A percentile compares a stretch with the other conserved stretches of the same genome.
phyloP scores from a whole-genome alignment of 805 yeast species.

The Monosporozyma siamensis region DNA sequence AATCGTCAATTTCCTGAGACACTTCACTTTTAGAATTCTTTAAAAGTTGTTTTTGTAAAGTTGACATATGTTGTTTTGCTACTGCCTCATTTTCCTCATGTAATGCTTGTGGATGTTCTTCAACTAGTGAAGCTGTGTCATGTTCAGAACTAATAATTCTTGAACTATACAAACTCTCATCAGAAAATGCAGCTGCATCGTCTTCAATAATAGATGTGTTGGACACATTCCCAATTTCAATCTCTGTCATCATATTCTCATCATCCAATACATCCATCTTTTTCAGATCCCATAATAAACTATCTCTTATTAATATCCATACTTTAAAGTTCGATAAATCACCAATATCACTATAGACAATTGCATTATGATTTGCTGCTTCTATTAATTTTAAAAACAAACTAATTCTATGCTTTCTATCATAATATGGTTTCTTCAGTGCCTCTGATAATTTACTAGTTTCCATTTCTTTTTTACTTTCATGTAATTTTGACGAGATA shows the following conservation, averaged over 20 bases:
- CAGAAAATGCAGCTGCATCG: not conserved
- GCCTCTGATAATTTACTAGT: conserved; percentile 9
- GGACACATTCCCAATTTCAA: not conserved
- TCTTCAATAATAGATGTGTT: not conserved
- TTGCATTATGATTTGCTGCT: conserved; percentile 28
- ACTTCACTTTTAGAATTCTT: not conserved
- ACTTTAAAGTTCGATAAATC: conserved; percentile 26
- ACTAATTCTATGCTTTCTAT: conserved; percentile 14
- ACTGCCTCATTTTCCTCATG: conserved; percentile 1
- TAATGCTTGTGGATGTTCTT: conserved; percentile 18
- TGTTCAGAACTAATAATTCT: not conserved
- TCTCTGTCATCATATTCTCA: not conserved
- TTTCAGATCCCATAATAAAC: conserved; percentile 28
- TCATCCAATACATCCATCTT: conserved; percentile 6
- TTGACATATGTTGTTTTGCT: conserved; percentile 1
- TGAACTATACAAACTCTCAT: conserved; percentile 2
- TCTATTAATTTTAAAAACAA: conserved; percentile 20
- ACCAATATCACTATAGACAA: conserved; percentile 23
- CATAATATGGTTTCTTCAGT: conserved; percentile 1
- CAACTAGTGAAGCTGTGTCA: conserved; percentile 20
- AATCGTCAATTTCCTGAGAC: conserved; percentile 3
- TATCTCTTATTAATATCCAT: conserved; percentile 29
- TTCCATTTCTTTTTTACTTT: not conserved
- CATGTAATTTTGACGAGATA: not conserved
- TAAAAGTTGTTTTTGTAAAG: conserved; percentile 5